Base-by-base conservation (phyloP, 164 flowering plant genomes). In the Stephania japonica region DNA sequence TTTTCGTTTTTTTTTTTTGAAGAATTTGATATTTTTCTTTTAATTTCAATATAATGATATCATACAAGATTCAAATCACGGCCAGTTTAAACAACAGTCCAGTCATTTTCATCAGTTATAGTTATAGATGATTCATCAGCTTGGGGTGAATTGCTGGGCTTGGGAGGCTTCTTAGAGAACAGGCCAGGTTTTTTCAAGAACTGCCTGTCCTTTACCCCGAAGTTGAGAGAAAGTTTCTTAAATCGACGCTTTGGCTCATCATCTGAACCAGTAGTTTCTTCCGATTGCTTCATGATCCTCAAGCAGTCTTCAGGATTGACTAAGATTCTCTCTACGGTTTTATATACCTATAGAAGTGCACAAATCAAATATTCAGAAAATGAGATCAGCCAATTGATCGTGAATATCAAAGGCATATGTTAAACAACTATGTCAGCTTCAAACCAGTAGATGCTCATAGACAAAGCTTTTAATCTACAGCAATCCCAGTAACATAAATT, bases 241-340 rank as follows among this genome's bases (percentile, higher is more conserved):
- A 94, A 87, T 10, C 87, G 81, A 41, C 85, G 73, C 75, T 80
- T 90, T 70, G 83, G 80, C 70, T 91, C 92, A n/a, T 91, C 92
- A n/a, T 81, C 87, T 0, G 75, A 50, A 2, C 68, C 7, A 26
- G 79, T 26, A 7, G 84, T 63, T 64, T 87, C 94, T 80, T 91
- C 97, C 1, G 89, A 76, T 59, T 84, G 93, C 68, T 81, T 87
- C 72, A 82, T 76, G 70, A 77, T 73, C 66, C 79, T 88, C 56
- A 86, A 59, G 65, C 84, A 82, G 72, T 94, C 93, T 26, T 91
- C 91, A 23, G 93, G 97, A 74, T 83, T 80, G 8, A 80, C 65
- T 68, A 94, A 42, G 80, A 94, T 87, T 23, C 83, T 79, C 83
- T 90, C 97, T 65, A 94, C 86, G 3, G 97, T 87, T 74, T 90